Conservation (phyloP, 2,329 filamentous ascomycete species). For the Cercospora nicotianae region DNA sequence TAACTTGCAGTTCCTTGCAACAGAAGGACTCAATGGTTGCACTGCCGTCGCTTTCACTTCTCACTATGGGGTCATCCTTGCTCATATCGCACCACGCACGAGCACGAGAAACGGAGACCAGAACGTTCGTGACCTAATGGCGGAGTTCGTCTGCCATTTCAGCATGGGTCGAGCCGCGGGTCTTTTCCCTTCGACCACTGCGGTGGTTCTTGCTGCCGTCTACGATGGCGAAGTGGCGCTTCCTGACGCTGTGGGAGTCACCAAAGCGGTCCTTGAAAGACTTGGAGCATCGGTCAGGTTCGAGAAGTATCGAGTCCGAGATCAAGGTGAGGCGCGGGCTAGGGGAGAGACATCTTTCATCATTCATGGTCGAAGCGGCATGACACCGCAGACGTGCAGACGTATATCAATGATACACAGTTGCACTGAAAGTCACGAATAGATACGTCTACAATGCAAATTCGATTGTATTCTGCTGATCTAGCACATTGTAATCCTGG, state of each 20-base stretch:
- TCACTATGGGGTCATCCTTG: neutral
- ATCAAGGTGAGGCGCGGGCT: neutral
- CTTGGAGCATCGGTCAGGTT: neutral
- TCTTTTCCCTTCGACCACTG: neutral
- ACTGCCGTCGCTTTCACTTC: conserved; percentile 1
- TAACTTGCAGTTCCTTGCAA: neutral
- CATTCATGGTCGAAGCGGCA: neutral
- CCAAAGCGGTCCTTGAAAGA: neutral
- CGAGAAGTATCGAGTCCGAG: neutral
- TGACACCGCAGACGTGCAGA: neutral
- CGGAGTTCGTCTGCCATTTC: neutral
- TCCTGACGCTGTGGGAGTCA: neutral
- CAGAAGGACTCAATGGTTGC: conserved; percentile 1
- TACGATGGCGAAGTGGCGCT: neutral
- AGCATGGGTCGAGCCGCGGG: neutral
- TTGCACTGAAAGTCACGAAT: neutral
- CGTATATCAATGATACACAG: neutral
- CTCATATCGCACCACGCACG: conserved; percentile 1
- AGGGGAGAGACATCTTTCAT: conserved; percentile 6
- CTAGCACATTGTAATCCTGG: too few species aligned
- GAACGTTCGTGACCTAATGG: neutral
- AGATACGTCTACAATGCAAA: too few species aligned
- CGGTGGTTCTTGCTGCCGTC: neutral
- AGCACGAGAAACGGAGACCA: neutral
- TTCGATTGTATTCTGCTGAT: too few species aligned